phyloP scores from a whole-genome alignment of 768 basidiomycete genomes.

The Lactifluus pinguis region DNA sequence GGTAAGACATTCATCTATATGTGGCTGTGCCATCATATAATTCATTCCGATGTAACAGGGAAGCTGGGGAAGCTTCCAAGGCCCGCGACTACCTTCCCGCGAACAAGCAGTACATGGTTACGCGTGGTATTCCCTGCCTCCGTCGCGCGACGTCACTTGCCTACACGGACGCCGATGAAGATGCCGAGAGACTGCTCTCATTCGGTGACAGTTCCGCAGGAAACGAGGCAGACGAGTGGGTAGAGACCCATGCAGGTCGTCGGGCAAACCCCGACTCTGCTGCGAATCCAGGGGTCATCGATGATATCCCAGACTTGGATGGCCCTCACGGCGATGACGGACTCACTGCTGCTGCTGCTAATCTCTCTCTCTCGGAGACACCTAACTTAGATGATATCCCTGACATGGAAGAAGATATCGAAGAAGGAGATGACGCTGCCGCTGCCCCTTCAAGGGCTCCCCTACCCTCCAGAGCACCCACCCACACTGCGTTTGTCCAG shows the following conservation, averaged over 20 bases:
- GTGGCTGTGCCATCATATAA: background rate
- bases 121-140: conserved; percentile 93
- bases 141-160: conserved; percentile 86
- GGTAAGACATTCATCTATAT: conserved; percentile 43
- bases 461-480: conserved; percentile 27
- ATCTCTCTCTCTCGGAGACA: conserved; percentile 38
- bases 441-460: conserved; percentile 44
- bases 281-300: conserved; percentile 56
- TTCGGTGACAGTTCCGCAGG: conserved; percentile 59
- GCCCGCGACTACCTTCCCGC: conserved; percentile 85
- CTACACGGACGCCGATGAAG: conserved; percentile 94
- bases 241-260: conserved; percentile 91
- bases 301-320: conserved; percentile 85
- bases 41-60: conserved; percentile 44
- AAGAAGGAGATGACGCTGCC: conserved; percentile 83
- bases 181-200: conserved; percentile 83
- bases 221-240: conserved; percentile 83
- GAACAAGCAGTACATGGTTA: conserved; percentile 96
- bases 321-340: conserved; percentile 35
- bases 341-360: conserved; percentile 23
- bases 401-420: conserved; percentile 94
- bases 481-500: conserved; percentile 42
- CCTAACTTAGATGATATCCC: conserved; percentile 96
- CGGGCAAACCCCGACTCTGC: conserved; percentile 42
- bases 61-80: conserved; percentile 83